These are phyloP conservation scores for Aspergillus nomiae DNA, from an alignment of 2,329 filamentous ascomycete genomes.

Conservation along the genomic window DNA sequence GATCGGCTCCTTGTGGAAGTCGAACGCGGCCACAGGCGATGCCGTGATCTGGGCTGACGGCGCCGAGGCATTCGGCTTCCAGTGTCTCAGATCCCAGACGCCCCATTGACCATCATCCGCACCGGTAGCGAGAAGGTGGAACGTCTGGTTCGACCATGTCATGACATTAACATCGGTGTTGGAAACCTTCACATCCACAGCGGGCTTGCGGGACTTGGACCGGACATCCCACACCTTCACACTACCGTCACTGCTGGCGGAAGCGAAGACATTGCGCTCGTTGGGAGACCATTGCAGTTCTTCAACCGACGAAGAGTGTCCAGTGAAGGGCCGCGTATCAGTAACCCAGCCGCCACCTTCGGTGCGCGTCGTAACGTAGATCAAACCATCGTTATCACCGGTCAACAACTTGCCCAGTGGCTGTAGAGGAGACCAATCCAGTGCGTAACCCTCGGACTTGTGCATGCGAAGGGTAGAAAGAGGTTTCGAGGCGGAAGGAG, in stretches of 20 bases:
- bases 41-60: slow-evolving; percentile 57
- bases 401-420: slow-evolving; percentile 84
- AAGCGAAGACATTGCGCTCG: slow-evolving; percentile 91
- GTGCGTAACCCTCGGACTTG: slow-evolving; percentile 88
- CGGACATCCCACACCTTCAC: slow-evolving; percentile 95
- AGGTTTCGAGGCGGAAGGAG: slow-evolving; percentile 83
- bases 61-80: slow-evolving; percentile 69
- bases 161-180: slow-evolving; percentile 91
- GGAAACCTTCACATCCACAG: slow-evolving; percentile 82
- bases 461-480: slow-evolving; percentile 85
- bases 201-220: slow-evolving; percentile 85
- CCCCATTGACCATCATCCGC: slow-evolving; percentile 93
- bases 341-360: slow-evolving; percentile 89
- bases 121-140: slow-evolving; percentile 86
- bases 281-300: slow-evolving; percentile 96
- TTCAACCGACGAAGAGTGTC: slow-evolving; percentile 84
- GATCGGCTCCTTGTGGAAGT: slow-evolving; percentile 95
- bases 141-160: slow-evolving; percentile 87
- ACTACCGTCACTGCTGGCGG: slow-evolving; percentile 89
- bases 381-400: slow-evolving; percentile 85
- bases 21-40: slow-evolving; percentile 86
- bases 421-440: slow-evolving; percentile 91
- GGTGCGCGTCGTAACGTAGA: slow-evolving; percentile 83
- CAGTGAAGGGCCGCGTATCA: slow-evolving; percentile 78
- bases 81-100: slow-evolving; percentile 94